phyloP scores from a whole-genome alignment of 495 filamentous ascomycete species.

The Penicillium bialowiezense region DNA sequence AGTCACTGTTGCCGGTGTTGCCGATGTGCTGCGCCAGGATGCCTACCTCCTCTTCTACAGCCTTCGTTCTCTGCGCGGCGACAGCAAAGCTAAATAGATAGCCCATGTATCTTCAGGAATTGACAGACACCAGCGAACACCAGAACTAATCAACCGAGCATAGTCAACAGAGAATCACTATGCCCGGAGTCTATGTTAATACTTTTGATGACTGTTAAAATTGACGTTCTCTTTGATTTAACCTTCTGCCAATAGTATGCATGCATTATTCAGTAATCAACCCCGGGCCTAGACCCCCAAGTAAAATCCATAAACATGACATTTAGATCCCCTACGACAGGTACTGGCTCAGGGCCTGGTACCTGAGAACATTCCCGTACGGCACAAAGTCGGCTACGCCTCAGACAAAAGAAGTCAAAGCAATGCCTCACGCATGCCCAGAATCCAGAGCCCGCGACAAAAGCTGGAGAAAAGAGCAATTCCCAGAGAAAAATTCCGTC shows the following conservation, averaged over 20 bases:
- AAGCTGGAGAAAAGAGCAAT: not conserved
- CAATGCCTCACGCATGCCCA: not conserved
- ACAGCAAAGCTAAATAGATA: slow-evolving; percentile 1
- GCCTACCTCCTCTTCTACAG: slow-evolving; percentile 90
- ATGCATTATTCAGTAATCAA: not conserved
- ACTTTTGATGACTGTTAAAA: not conserved
- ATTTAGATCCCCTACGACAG: too few species aligned
- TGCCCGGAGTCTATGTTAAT: not conserved
- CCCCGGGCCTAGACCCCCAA: not conserved
- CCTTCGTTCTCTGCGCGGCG: slow-evolving; percentile 53
- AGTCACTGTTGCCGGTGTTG: slow-evolving; percentile 73
- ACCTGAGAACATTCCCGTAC: too few species aligned
- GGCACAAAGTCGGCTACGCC: too few species aligned
- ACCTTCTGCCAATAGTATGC: too few species aligned
- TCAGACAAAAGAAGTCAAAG: not conserved
- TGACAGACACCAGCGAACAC: not conserved
- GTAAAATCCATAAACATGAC: too few species aligned
- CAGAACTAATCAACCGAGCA: not conserved
- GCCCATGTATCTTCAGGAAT: not conserved
- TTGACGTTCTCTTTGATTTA: not conserved
- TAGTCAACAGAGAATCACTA: not conserved
- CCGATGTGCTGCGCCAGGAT: slow-evolving; percentile 74
- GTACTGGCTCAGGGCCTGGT: too few species aligned
- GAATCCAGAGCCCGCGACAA: not conserved
- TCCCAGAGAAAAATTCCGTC: slow-evolving; percentile 34